Base-by-base conservation (phyloP, 2,329 filamentous ascomycete genomes). In the Fonsecaea pugnacius region DNA sequence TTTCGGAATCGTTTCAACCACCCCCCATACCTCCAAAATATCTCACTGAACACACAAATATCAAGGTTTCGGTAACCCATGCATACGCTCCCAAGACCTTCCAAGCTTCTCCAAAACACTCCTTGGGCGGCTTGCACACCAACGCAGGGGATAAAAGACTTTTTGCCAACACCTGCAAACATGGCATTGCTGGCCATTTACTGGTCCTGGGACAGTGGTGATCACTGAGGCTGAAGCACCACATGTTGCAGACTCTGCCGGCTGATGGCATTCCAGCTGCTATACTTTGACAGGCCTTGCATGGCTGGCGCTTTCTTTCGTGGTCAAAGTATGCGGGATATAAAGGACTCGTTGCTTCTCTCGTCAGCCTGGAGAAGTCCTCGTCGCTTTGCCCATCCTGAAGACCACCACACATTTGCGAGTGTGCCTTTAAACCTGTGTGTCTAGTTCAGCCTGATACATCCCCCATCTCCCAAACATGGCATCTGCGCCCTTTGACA, bases 401-500 rank as follows among this genome's bases (percentile, higher is more conserved):
- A 18, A 48, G 24, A 48, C 12, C 43, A 48, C 21, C 9, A 24
- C 3, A 12, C 9, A 38, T 48, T 48, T 48, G 18, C 43, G 2
- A 27, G 9, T 48, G 9, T 48, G 5, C 21, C 43, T 4, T 24
- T 24, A 27, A 30, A 30, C 4, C 27, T 48, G 21, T 10, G 43
- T 27, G 21, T 27, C 18, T 48, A 48, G 43, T 21, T 21, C 43
- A 27, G 43, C 5, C 16, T 18, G 43, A 18, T 18, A 4, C 9
- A 43, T 18, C 43, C 24, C 12, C 10, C 8, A 27, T 5, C 24
- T 27, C n/a, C 3, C 53, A 18, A 54, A 30, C 14, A 61, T 61
- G 58, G 35, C 58, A 43, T n/a, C 50, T 35, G 10, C 30, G 16
- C 48, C 32, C 33, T 55, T 40, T 33, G 58, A 54, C 3, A 55